These are phyloP conservation scores for Cladosporium sp. DNA, from an alignment of 2,329 filamentous ascomycete genomes.

Conservation along the genomic window DNA sequence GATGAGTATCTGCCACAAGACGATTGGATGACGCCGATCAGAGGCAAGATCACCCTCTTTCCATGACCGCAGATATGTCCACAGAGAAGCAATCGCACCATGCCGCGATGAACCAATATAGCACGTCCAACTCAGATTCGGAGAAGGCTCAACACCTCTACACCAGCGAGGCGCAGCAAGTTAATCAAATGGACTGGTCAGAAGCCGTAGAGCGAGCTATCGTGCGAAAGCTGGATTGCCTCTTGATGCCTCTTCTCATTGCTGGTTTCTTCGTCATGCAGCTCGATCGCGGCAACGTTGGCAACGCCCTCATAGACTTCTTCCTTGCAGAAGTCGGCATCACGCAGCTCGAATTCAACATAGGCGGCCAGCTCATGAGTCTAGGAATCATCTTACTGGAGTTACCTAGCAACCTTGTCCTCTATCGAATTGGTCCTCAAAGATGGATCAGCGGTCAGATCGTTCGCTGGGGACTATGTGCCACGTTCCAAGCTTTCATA, in stretches of 20 bases:
- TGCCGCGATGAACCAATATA: no score
- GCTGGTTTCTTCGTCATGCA: slow-evolving; percentile 29
- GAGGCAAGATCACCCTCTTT: no score
- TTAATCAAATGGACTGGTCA: slow-evolving; percentile 18
- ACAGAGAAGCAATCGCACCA: no score
- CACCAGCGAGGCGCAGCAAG: slow-evolving; percentile 16
- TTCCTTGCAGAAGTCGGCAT: slow-evolving; percentile 30
- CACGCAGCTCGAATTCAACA: slow-evolving; percentile 30
- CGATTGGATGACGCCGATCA: no score
- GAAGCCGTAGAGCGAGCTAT: slow-evolving; percentile 22
- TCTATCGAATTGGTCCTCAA: slow-evolving; percentile 33
- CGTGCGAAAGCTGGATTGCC: slow-evolving; percentile 25
- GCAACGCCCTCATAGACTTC: slow-evolving; percentile 28
- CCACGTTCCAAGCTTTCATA: slow-evolving; percentile 36
- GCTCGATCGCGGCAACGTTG: slow-evolving; percentile 22
- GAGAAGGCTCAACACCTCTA: not conserved
- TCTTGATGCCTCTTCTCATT: slow-evolving; percentile 31
- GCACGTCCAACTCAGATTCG: no score
- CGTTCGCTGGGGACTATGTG: slow-evolving; percentile 14
- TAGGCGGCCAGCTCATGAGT: slow-evolving; percentile 31
- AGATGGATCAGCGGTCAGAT: slow-evolving; percentile 35
- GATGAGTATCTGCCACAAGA: no score
- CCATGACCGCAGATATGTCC: no score
- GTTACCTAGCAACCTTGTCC: slow-evolving; percentile 24
- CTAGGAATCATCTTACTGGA: slow-evolving; percentile 32